phyloP scores from a whole-genome alignment of 768 basidiomycete genomes.

The Amanita rubescens region DNA sequence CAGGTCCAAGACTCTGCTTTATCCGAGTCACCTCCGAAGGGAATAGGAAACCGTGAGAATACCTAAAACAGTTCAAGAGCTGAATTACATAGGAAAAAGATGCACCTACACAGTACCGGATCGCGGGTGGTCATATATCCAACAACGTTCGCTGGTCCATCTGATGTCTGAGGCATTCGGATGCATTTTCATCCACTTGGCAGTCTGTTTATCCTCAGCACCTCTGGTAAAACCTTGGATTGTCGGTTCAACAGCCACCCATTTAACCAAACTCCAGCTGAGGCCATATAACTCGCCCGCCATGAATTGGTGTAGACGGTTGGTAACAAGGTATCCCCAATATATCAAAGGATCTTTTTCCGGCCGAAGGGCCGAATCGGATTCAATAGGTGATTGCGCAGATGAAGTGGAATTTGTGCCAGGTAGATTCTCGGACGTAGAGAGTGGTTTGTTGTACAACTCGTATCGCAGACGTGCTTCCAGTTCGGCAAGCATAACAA shows the following conservation, averaged over 20 bases:
- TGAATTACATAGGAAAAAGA: constrained; percentile 3
- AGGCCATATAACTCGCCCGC: constrained; percentile 90
- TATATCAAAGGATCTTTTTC: constrained; percentile 66
- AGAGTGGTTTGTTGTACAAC: constrained; percentile 40
- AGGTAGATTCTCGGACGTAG: constrained; percentile 14
- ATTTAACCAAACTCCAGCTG: constrained; percentile 82
- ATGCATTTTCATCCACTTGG: constrained; percentile 88
- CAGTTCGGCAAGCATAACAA: constrained; percentile 90
- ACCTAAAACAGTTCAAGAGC: constrained; percentile 35
- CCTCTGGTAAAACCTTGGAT: constrained; percentile 66
- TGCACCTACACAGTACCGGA: constrained; percentile 78
- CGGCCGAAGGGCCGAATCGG: not conserved
- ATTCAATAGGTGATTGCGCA: not conserved
- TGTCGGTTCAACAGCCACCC: constrained; percentile 69
- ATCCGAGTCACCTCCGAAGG: constrained; percentile 79
- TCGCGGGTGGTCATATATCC: constrained; percentile 97
- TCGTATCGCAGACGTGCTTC: constrained; percentile 83
- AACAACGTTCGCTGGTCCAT: constrained; percentile 90
- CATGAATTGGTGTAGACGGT: constrained; percentile 87
- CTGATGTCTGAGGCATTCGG: constrained; percentile 72
- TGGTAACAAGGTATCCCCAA: constrained; percentile 89
- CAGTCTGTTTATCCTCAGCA: constrained; percentile 89
- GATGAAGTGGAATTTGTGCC: constrained; percentile 9
- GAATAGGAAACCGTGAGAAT: constrained; percentile 93
- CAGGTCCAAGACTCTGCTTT: constrained; percentile 44